phyloP scores from a whole-genome alignment of 1,139 yeast species.

The Arxiozyma slooffiae region DNA sequence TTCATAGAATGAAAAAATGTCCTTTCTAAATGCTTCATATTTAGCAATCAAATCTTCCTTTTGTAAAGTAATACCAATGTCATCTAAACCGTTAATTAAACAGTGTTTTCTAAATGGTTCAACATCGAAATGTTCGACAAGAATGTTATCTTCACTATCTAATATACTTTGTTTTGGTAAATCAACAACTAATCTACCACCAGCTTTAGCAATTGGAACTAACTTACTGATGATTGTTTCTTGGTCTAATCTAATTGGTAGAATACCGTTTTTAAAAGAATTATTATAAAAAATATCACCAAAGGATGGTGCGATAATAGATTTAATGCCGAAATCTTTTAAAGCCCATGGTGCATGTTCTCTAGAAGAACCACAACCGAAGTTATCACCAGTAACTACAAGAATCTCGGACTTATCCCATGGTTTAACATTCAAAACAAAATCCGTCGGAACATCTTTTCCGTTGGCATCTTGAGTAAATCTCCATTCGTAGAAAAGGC shows the following conservation, averaged over 20 bases:
- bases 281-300: conserved; percentile 97
- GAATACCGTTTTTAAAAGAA: conserved; percentile 88
- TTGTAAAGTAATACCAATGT: conserved; percentile 89
- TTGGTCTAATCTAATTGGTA: conserved; percentile 82
- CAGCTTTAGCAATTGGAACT: conserved; percentile 69
- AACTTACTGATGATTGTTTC: conserved; percentile 61
- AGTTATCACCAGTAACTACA: conserved; percentile 91
- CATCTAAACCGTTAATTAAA: conserved; percentile 87
- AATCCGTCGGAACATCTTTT: conserved; percentile 74
- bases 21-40: conserved; percentile 69
- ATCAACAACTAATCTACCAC: conserved; percentile 67
- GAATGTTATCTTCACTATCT: conserved; percentile 60
- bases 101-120: conserved; percentile 93
- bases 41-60: conserved; percentile 67
- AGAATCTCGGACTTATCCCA: conserved; percentile 71
- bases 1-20: conserved; percentile 81
- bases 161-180: conserved; percentile 75
- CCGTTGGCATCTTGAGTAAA: conserved; percentile 62
- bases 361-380: conserved; percentile 98
- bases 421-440: conserved; percentile 77
- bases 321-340: conserved; percentile 91
- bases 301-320: conserved; percentile 93
- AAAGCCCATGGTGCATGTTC: conserved; percentile 99
- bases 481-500: conserved; percentile 85
- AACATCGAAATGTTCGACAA: conserved; percentile 74